Conservation (phyloP, 2,329 filamentous ascomycete species). For the Calonectria pseudoreteaudii region DNA sequence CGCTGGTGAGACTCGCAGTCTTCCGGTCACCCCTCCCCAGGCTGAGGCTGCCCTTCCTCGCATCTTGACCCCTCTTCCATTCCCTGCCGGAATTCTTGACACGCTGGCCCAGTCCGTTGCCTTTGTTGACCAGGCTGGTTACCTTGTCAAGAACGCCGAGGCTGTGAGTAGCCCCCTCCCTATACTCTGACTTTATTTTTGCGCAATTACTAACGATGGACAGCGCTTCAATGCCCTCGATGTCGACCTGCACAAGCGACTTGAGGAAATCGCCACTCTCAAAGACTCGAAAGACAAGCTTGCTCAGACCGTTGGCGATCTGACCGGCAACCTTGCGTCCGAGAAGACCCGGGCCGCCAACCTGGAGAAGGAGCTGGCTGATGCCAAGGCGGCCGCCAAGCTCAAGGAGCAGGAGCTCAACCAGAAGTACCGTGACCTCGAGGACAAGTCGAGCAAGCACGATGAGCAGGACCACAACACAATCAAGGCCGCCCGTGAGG, state of each 20-base stretch:
- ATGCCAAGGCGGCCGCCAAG: neutral
- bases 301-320: neutral
- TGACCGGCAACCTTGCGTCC: neutral
- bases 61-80: constrained; percentile 18
- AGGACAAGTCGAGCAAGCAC: neutral
- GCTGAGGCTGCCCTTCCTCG: constrained; percentile 23
- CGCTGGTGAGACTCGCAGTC: constrained; percentile 4
- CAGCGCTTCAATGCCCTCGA: constrained; percentile 16
- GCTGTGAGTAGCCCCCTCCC: constrained; percentile 9
- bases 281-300: neutral
- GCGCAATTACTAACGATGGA: neutral
- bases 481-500: neutral
- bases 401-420: neutral
- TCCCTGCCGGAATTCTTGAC: constrained; percentile 25
- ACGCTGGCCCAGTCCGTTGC: constrained; percentile 24
- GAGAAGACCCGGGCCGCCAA: neutral
- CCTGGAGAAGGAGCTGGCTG: neutral
- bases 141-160: constrained; percentile 29
- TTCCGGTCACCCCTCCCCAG: constrained; percentile 28
- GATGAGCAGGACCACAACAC: neutral
- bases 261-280: neutral
- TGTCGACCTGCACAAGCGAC: constrained; percentile 2
- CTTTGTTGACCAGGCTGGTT: constrained; percentile 30
- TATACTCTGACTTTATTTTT: neutral
- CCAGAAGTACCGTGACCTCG: neutral